phyloP scores from a whole-genome alignment of 345 rosid genomes.

The Arabidopsis arenosa region DNA sequence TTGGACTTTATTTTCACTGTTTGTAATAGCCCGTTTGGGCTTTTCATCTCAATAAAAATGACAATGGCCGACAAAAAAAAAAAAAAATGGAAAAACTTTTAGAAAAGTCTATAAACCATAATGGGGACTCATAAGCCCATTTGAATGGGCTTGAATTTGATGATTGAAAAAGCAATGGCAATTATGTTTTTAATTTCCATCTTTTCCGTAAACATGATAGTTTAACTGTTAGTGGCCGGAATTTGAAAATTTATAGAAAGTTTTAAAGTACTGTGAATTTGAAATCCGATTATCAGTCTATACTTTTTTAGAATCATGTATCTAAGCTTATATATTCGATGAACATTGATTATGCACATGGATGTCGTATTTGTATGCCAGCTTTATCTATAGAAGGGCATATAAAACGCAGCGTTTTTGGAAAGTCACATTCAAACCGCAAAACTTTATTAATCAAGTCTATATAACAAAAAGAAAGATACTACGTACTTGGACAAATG shows the following conservation, averaged over 20 bases:
- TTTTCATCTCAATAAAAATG: no score
- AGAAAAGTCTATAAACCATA: constrained; percentile 21
- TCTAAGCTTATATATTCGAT: not conserved
- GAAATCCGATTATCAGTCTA: not conserved
- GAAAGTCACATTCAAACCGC: not conserved
- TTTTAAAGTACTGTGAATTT: not conserved
- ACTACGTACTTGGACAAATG: not conserved
- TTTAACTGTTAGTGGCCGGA: not conserved
- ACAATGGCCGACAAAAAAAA: no score
- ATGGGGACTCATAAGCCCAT: constrained; percentile 35
- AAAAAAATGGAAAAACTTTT: not conserved
- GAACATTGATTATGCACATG: constrained; percentile 8
- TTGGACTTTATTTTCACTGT: no score
- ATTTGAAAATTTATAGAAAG: not conserved
- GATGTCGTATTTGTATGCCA: constrained; percentile 3
- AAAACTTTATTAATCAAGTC: not conserved
- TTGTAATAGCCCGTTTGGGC: no score
- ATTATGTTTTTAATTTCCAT: constrained; percentile 30
- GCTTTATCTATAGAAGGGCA: not conserved
- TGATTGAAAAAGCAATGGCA: constrained; percentile 29
- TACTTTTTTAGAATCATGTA: not conserved
- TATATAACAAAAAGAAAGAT: not conserved
- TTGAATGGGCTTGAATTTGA: constrained; percentile 21
- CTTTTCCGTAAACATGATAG: not conserved
- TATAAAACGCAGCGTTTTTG: not conserved